These are phyloP conservation scores for Heliocybe sulcata DNA, from an alignment of 1,284 basidiomycete species.

Conservation along the genomic window DNA sequence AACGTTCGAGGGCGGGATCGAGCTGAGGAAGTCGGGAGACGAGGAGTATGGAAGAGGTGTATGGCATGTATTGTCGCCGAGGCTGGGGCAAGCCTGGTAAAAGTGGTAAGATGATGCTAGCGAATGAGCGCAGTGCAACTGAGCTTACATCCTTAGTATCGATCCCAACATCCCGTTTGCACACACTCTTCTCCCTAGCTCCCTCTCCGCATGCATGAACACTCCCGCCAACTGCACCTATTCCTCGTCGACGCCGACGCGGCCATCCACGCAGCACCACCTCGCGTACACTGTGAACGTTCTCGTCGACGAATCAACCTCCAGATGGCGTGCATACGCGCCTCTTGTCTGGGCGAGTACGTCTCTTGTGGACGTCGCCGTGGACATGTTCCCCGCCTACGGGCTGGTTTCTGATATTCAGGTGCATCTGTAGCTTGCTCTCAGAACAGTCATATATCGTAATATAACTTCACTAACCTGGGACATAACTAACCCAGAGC, in stretches of 20 bases:
- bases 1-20: slow-evolving; percentile 38
- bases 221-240: slow-evolving; percentile 48
- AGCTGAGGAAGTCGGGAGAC: slow-evolving; percentile 52
- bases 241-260: slow-evolving; percentile 49
- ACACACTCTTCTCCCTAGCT: slow-evolving; percentile 26
- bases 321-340: too few relatives aligned
- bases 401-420: too few relatives aligned
- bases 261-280: slow-evolving; percentile 34
- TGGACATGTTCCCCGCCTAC: too few relatives aligned
- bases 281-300: too few relatives aligned
- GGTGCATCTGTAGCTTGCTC: too few relatives aligned
- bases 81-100: slow-evolving; percentile 55
- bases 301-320: too few relatives aligned
- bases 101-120: neutral
- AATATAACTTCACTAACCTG: slow-evolving; percentile 30
- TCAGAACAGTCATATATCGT: neutral
- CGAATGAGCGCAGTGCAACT: slow-evolving; percentile 1
- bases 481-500: slow-evolving; percentile 76
- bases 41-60: slow-evolving; percentile 47
- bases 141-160: slow-evolving; percentile 61
- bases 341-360: too few relatives aligned
- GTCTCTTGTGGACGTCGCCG: too few relatives aligned
- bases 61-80: slow-evolving; percentile 65
- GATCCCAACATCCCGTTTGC: slow-evolving; percentile 54
- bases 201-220: slow-evolving; percentile 26